Base-by-base conservation (phyloP, 2,329 filamentous ascomycete species). In the Aureobasidium mangrovei region DNA sequence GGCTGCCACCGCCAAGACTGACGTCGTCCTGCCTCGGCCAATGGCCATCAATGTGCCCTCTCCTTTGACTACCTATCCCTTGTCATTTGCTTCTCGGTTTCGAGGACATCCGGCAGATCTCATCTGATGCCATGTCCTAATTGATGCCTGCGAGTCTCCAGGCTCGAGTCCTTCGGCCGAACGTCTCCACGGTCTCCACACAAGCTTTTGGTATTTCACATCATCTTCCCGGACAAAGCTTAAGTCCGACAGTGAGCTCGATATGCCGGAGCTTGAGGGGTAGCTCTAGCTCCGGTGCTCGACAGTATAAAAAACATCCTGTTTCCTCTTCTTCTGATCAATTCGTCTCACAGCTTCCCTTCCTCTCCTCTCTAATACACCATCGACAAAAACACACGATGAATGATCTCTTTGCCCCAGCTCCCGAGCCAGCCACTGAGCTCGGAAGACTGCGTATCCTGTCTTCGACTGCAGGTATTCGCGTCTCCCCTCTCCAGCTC, bases 371-470 rank as follows among this genome's bases (percentile, higher is more conserved):
- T 12, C 7, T 12, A 35, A 7, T 12, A 7, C 32, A 35, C 32
- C 7, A 12, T 40, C 38, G 5, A 24, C n/a, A 35, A 7, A 8
- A 41, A 27, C 8, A 44, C 1, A 3, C 5, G 41, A 36, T 9
- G 5, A 26, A 45, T 39, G 28, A 53, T 39, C 36, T 45, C 49
- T 26, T n/a, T 53, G 33, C 29, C 10, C 66, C 65, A 49, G 64
- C 66, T 27, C 65, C 66, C 1, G 60, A 63, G 56, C 69, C 70
- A 39, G 64, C 62, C 44, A 71, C 65, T 53, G 65, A 72, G 4
- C 70, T 81, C 46, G 78, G 76, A 39, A 74, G 72, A 60, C 77
- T 80, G 62, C 72, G 77, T 24, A 66, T 78, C 12, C 70, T 81
- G 4, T 71, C 77, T 3, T 74, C 77, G 5, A 71, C 70, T 0